Evolutionary conservation across 2,329 filamentous ascomycete species (phyloP).

Genomic region (Venturia oleaginea): DNA sequence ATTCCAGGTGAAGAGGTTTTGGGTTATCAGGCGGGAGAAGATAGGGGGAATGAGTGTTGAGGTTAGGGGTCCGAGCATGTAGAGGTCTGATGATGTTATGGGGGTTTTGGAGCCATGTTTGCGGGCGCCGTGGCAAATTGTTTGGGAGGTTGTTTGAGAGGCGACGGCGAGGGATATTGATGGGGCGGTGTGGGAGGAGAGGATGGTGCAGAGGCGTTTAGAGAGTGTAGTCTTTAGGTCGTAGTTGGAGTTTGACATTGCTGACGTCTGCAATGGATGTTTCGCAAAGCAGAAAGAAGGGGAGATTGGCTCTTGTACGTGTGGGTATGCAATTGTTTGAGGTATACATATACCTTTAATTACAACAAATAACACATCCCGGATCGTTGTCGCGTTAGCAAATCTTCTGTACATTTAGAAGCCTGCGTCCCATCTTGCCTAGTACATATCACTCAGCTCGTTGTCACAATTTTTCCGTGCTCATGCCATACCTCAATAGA

Average conservation of each 20-base stretch:
- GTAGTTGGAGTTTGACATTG: not conserved
- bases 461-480: no score
- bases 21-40: not conserved
- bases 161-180: not conserved
- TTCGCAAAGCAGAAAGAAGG: not conserved
- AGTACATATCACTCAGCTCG: no score
- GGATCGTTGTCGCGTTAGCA: not conserved
- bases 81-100: not conserved
- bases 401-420: not conserved
- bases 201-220: not conserved
- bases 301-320: not conserved
- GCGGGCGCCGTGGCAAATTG: not conserved
- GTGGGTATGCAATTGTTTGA: not conserved
- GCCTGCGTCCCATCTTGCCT: not conserved
- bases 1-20: not conserved
- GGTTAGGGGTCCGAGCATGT: conserved; percentile 6
- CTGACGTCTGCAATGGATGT: not conserved
- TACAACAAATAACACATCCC: not conserved
- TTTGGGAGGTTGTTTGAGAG: not conserved
- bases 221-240: not conserved
- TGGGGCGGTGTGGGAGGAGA: not conserved
- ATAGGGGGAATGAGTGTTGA: not conserved
- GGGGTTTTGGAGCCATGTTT: not conserved
- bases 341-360: not conserved
- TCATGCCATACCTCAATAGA: conserved; percentile 12